Evolutionary conservation across 2,329 filamentous ascomycete genomes (phyloP), one percentile per base, ranked within the genome.

Genomic region (Neofusicoccum ribis): DNA sequence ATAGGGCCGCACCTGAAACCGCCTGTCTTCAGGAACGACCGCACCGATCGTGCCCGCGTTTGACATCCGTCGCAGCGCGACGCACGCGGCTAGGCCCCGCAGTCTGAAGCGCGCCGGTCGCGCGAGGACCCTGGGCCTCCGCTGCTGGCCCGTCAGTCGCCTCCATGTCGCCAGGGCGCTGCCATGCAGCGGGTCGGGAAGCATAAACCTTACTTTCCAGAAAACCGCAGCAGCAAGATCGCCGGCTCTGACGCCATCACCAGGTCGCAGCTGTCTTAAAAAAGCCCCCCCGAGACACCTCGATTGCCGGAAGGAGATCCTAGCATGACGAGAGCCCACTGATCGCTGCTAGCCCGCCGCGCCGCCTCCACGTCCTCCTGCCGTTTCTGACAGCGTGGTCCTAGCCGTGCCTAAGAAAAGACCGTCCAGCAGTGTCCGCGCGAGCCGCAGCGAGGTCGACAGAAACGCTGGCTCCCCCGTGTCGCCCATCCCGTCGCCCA

Each of bases 21-120:
- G 46, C 54, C 54, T 17, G 39, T 59, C 50, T 54, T 54, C 54
- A 59, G 54, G 39, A n/a, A 46, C 54, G 17, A 15, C 59, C 47
- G 59, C 59, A 39, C 50, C 34, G n/a, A 49, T 23, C 61, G 39
- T 51, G 63, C 17, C 43, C 52, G 43, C 36, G 63, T 64, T 64
- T 64, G 63, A 64, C 52, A 39, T 64, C 23, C 37, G 63, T 64
- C 52, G 37, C 63, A 64, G 61, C 61, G n/a, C 39, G 41, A 44
- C 61, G 50, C 15, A 46, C 31, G 17, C 17, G 61, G 61, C 61
- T 56, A 64, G 61, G 49, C 49, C 39, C 61, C 61, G 61, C 54
- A 31, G 39, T 11, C 56, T 60, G 56, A 60, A 60, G 43, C 41
- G 54, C 43, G 41, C 56, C 56, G 27, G 27, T 39, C 37, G 27